Evolutionary conservation across 1,284 basidiomycete genomes (phyloP).

Genomic region (Boletellus dicymbophilus): DNA sequence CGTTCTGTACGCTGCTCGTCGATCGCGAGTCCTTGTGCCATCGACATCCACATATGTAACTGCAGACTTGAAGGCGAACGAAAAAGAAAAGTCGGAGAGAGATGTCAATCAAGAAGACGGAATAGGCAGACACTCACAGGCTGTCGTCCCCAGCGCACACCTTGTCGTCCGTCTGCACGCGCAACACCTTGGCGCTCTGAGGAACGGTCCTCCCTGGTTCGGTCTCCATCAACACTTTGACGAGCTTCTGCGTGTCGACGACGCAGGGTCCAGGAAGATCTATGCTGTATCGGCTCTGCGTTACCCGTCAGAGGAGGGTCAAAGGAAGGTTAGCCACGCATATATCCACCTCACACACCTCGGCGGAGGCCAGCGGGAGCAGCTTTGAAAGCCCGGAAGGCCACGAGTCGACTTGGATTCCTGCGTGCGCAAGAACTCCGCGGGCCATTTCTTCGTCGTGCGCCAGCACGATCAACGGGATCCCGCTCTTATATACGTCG

Average conservation of each 20-base stretch:
- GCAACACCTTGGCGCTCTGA: conserved; percentile 24
- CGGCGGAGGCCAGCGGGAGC: conserved; percentile 6
- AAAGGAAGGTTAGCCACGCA: too few species aligned
- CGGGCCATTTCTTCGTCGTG: conserved; percentile 35
- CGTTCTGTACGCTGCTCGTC: conserved; percentile 32
- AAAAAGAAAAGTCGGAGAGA: neutral
- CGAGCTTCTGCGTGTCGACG: conserved; percentile 30
- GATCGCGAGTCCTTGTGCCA: conserved; percentile 32
- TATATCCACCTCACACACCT: conserved; percentile 3
- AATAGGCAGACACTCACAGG: conserved; percentile 21
- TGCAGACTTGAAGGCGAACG: conserved; percentile 20
- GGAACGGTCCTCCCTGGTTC: conserved; percentile 24
- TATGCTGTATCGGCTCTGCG: conserved; percentile 9
- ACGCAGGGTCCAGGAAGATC: conserved; percentile 14
- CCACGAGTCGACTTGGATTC: conserved; percentile 20
- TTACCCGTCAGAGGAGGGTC: neutral
- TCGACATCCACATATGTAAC: conserved; percentile 33
- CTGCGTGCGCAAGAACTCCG: conserved; percentile 22
- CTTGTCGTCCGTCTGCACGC: conserved; percentile 28
- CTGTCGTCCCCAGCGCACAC: conserved; percentile 36
- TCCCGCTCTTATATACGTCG: conserved; percentile 15
- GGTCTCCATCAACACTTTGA: conserved; percentile 27
- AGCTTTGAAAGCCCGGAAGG: conserved; percentile 25
- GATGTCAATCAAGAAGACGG: neutral
- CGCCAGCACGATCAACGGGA: conserved; percentile 31